Evolutionary conservation across 495 filamentous ascomycete species (phyloP).

Genomic region (Podospora anserina): DNA sequence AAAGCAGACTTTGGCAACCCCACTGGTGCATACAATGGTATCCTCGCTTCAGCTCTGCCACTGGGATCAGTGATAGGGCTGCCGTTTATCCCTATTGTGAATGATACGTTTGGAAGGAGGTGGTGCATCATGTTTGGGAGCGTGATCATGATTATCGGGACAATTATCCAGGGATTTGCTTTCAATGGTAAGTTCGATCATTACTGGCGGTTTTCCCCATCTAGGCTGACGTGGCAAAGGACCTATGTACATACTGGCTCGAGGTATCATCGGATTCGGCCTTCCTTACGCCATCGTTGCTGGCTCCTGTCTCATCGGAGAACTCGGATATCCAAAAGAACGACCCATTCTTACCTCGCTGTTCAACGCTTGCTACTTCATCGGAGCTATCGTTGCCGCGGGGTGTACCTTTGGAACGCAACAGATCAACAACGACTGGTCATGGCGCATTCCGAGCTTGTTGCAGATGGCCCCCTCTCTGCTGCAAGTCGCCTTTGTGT

Average conservation of each 20-base stretch:
- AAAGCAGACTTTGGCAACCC: slow-evolving; percentile 42
- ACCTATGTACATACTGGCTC: slow-evolving; percentile 61
- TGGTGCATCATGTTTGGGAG: slow-evolving; percentile 60
- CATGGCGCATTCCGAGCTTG: slow-evolving; percentile 62
- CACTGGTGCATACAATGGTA: slow-evolving; percentile 44
- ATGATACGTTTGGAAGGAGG: slow-evolving; percentile 54
- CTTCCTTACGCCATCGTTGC: slow-evolving; percentile 62
- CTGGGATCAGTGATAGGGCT: slow-evolving; percentile 51
- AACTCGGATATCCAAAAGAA: slow-evolving; percentile 64
- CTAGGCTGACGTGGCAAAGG: background rate
- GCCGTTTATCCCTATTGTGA: slow-evolving; percentile 57
- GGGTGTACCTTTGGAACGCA: slow-evolving; percentile 57
- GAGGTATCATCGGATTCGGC: slow-evolving; percentile 61
- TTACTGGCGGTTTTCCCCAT: background rate
- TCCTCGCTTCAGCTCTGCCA: slow-evolving; percentile 43
- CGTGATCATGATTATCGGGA: slow-evolving; percentile 55
- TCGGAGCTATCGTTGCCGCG: slow-evolving; percentile 60
- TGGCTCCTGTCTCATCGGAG: slow-evolving; percentile 60
- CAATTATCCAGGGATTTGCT: slow-evolving; percentile 53
- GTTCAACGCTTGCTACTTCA: slow-evolving; percentile 64
- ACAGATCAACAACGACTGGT: slow-evolving; percentile 54
- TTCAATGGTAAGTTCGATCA: slow-evolving; percentile 39
- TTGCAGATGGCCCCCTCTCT: slow-evolving; percentile 54
- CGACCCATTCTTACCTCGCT: slow-evolving; percentile 61
- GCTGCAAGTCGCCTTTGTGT: slow-evolving; percentile 55